Percentiles rank a stretch among this genome's conserved stretches.
These are phyloP conservation scores for Cucurbita pepo DNA, from an alignment of 306 rosid species.

Conservation along the genomic window DNA sequence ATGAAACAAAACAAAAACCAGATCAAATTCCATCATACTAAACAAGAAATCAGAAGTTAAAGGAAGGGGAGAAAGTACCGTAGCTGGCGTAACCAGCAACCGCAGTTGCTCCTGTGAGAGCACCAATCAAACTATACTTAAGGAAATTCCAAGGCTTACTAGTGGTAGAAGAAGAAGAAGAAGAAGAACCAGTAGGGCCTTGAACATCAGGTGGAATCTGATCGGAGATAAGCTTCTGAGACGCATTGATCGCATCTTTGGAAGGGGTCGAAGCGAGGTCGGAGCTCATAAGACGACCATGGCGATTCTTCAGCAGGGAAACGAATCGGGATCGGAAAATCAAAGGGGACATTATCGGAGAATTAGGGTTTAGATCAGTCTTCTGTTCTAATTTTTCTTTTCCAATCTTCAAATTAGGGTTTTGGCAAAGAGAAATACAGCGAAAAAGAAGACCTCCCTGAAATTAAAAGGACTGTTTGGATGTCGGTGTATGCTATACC, in stretches of 20 bases:
- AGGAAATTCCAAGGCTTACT: conserved; percentile 18
- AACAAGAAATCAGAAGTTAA: not conserved
- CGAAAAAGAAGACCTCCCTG: not conserved
- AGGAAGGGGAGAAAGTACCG: conserved; percentile 15
- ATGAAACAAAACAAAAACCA: not conserved
- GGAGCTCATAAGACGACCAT: conserved; percentile 32
- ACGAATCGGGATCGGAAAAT: conserved; percentile 18
- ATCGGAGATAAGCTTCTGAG: conserved; percentile 22
- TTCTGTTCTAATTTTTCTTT: not conserved
- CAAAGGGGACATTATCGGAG: conserved; percentile 15
- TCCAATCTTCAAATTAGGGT: conserved; percentile 14
- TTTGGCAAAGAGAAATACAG: conserved; percentile 1
- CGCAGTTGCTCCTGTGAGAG: conserved; percentile 26
- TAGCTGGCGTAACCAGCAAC: conserved; percentile 26
- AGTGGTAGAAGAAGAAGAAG: conserved; percentile 10
- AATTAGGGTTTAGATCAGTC: not conserved
- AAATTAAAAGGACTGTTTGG: conserved; percentile 9
- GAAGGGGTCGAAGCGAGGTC: conserved; percentile 21
- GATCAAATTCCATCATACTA: not conserved
- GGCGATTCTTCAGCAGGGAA: conserved; percentile 9
- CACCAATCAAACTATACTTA: conserved; percentile 25
- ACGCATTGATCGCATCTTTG: conserved; percentile 21
- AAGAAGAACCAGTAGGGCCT: not conserved
- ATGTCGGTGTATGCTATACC: not conserved
- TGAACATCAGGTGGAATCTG: conserved; percentile 4